Evolutionary conservation across 2,329 filamentous ascomycete genomes (phyloP).

Genomic region (Pseudocercospora cruenta): DNA sequence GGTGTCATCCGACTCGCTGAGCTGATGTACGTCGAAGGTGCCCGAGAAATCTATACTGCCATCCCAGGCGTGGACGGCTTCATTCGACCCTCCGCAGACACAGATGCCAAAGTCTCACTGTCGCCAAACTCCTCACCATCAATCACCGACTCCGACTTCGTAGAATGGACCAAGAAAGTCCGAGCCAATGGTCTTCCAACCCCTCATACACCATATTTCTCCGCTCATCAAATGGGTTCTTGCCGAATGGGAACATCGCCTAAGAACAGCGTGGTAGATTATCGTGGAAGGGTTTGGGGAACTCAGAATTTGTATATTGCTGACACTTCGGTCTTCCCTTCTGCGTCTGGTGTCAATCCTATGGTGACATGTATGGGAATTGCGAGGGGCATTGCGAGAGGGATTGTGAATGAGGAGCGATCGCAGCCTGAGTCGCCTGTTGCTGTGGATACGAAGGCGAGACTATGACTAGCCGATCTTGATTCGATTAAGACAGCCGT

Average conservation of each 20-base stretch:
- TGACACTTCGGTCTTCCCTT: conserved; percentile 76
- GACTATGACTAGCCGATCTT: conserved; percentile 6
- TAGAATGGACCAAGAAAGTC: conserved; percentile 60
- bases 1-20: conserved; percentile 73
- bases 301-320: conserved; percentile 68
- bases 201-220: conserved; percentile 60
- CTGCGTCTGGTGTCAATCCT: conserved; percentile 77
- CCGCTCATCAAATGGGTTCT: conserved; percentile 82
- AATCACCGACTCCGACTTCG: conserved; percentile 63
- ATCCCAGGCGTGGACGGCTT: conserved; percentile 69
- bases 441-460: neutral
- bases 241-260: conserved; percentile 67
- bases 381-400: conserved; percentile 66
- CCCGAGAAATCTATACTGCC: conserved; percentile 73
- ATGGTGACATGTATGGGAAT: conserved; percentile 79
- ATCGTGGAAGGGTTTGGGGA: conserved; percentile 62
- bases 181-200: conserved; percentile 55
- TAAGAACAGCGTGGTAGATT: conserved; percentile 50
- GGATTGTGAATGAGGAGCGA: conserved; percentile 46
- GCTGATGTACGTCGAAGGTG: conserved; percentile 77
- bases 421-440: neutral
- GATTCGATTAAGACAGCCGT: neutral
- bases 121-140: conserved; percentile 30
- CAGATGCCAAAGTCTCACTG: conserved; percentile 23
- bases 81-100: conserved; percentile 44